Base-by-base conservation (phyloP, 2,329 filamentous ascomycete genomes). In the Biscogniauxia marginata region DNA sequence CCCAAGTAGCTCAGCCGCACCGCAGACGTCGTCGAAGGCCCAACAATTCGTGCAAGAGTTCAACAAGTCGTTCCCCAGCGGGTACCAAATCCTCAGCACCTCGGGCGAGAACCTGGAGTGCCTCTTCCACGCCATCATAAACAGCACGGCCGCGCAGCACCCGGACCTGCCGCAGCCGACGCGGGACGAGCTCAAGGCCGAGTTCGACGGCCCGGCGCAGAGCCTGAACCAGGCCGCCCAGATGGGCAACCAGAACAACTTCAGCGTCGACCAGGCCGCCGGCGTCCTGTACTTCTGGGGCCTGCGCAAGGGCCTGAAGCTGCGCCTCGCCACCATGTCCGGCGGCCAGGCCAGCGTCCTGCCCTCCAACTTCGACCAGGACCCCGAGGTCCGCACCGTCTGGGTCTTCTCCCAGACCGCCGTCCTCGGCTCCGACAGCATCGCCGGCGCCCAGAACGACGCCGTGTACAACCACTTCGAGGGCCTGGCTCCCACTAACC, bases 41-140 rank as follows among this genome's bases (percentile, higher is more conserved):
- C n/a, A n/a, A n/a, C n/a, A n/a, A n/a, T n/a, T n/a, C n/a, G n/a
- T 13, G 23, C 3, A 22, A 20, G 21, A 46, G 2, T 30, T 50
- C 13, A n/a, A 53, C 18, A 20, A 49, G 45, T n/a, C 39, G 9
- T 62, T 62, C 51, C 59, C 59, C 16, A 21, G 48, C 23, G 59
- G 59, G 9, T 59, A 19, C 25, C 9, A n/a, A 19, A 11, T 11
- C 9, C 16, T 59, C 5, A 20, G 50, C 7, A 54, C 55, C 19
- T 21, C 43, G 11, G 46, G 47, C 2, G 18, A 13, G 34, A 9
- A 18, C 8, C 22, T 49, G 1, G n/a, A 23, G 8, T 56, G 60
- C 34, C 45, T 46, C 16, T 13, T 56, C 23, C 47, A 47, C 25
- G 53, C 60, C 47, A 55, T 58, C 43, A 22, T 45, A 7, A 39